Evolutionary conservation across 2,329 filamentous ascomycete species (phyloP), one percentile per base, ranked within the genome.

Genomic region (Chalara sp.): DNA sequence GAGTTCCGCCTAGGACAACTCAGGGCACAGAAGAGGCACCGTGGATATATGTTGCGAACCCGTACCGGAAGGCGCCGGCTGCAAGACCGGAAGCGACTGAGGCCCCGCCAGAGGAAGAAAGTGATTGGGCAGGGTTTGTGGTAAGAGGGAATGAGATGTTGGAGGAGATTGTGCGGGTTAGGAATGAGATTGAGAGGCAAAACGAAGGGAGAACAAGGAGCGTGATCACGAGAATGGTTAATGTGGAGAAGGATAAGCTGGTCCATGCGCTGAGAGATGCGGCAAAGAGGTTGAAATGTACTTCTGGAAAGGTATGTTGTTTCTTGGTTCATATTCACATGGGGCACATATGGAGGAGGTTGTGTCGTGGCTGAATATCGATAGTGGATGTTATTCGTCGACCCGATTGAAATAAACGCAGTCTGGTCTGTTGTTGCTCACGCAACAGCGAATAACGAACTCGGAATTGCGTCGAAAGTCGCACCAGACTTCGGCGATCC

Each of bases 1-100:
- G 88, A 6, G 72, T 91, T 0, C 84, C 85, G 0, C 87, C 89
- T 0, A 75, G 76, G 4, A 84, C 76, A 1, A 87, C 83, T 1
- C 44, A 7, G 5, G 12, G 32, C 6, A 30, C 12, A 10, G 66
- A 72, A 2, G 64, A 68, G 4, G 72, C 76, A 3, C 76, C 77
- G 0, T 93, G 87, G 86, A 88, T 95, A 45, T 89, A 78, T 71
- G 78, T 87, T 41, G 77, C 76, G 48, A 89, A 89, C 64, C 85
- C 84, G 0, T 76, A 77, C 60, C 52, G 53, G 5, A 60, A 60
- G 37, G 53, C 48, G 12, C 51, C 51, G 0, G 48, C 8, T 13
- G 6, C 48, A 35, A 43, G 39, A 5, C 13, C 28, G 6, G 44
- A 53, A 30, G 62, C 64, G 4, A 40, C 46, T 6, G 61, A 65